Base-by-base conservation (phyloP, 192 early-diverging fungal species). In the Coemansia sp. region DNA sequence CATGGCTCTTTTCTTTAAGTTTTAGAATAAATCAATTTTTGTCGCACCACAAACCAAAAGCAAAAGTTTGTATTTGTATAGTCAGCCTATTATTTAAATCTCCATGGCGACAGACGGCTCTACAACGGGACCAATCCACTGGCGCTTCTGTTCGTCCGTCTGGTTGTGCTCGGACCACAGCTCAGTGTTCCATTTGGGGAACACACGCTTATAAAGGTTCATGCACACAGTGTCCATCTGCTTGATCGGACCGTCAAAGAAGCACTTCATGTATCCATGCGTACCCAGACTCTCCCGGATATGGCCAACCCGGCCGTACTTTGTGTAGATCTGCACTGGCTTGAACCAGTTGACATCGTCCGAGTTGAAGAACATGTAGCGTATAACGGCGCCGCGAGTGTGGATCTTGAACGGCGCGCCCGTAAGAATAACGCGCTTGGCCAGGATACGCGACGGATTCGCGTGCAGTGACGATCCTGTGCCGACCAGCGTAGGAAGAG, bases 361-460 rank as follows among this genome's bases (percentile, higher is more conserved):
- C 18, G 92, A 85, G 71, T 90, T 91, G 75, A 94, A 97, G 85
- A 98, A 97, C 96, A 98, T 98, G 79, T 86, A 95, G 50, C 96
- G 90, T 55, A 98, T 85, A 10, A 97, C 95, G 8, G 93, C 94
- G 31, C 88, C 85, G 25, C 91, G 88, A 76, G 92, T 94, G 84
- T 97, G 86, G 61, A 97, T 85, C 78, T 96, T 96, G 86, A 85
- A 97, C 25, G 95, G 94, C 66, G 96, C 89, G 42, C 95, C 97
- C 1, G 94, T 96, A 36, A 98, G 86, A 42, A 96, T 84, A 28
- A 97, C 88, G 40, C 95, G 90, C 79, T 97, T 98, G 68, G 95
- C 92, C 58, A 97, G 81, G 69, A 98, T 93, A 23, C 97, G 88
- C 58, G 86, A 74, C 51, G 89, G 88, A 70, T 93, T 86, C 25